Percentiles rank a stretch among this genome's conserved stretches.
phyloP scores from a whole-genome alignment of 2,329 filamentous ascomycete genomes.

The Paraphoma chrysanthemicola region DNA sequence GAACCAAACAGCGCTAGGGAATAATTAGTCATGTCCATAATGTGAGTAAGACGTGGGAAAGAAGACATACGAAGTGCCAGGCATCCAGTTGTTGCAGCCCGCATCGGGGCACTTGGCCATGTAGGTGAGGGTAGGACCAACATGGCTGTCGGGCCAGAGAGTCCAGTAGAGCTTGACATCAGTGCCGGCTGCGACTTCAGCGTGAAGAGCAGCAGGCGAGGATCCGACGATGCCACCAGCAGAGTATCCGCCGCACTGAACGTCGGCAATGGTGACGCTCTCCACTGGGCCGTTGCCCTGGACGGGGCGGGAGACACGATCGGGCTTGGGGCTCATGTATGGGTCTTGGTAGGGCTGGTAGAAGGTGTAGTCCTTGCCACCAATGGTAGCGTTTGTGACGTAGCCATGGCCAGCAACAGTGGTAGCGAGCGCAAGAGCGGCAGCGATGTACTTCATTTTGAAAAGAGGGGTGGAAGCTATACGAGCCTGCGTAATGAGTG shows the following conservation, averaged over 20 bases:
- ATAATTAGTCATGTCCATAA: constrained; percentile 5
- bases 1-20: constrained; percentile 60
- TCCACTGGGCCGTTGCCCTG: constrained; percentile 66
- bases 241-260: constrained; percentile 64
- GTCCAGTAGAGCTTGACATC: constrained; percentile 64
- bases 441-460: constrained; percentile 43
- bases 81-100: constrained; percentile 59
- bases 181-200: constrained; percentile 60
- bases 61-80: constrained; percentile 50
- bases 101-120: constrained; percentile 65
- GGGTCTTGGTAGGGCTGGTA: constrained; percentile 47
- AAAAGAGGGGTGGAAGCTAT: background rate
- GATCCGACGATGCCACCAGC: constrained; percentile 59
- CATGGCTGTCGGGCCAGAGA: constrained; percentile 56
- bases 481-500: constrained; percentile 12
- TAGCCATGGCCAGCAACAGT: constrained; percentile 45
- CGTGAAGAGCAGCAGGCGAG: constrained; percentile 61
- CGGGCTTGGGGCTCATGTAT: constrained; percentile 45
- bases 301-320: constrained; percentile 64
- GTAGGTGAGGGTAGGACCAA: constrained; percentile 65
- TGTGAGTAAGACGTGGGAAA: background rate
- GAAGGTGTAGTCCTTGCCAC: constrained; percentile 39
- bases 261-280: constrained; percentile 60
- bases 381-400: constrained; percentile 45
- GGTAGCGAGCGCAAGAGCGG: constrained; percentile 35